Conservation (phyloP, 805 yeast genomes). For the Candida broadrunensis region DNA sequence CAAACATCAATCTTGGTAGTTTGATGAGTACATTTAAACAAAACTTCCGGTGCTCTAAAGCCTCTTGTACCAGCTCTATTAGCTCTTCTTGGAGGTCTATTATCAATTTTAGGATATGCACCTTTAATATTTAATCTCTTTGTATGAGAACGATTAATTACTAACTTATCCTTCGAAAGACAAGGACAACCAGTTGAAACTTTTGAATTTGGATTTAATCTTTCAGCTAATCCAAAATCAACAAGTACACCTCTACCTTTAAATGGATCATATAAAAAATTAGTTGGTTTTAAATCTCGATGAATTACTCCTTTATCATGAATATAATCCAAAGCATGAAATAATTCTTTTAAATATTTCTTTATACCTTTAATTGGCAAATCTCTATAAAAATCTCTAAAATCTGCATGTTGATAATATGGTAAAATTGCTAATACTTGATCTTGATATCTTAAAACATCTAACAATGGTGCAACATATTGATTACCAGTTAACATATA, state of each 20-base stretch:
- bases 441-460: constrained; percentile 82
- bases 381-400: constrained; percentile 80
- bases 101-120: constrained; percentile 82
- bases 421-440: constrained; percentile 93
- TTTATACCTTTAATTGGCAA: constrained; percentile 77
- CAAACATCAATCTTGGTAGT: constrained; percentile 81
- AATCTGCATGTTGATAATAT: constrained; percentile 86
- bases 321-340: constrained; percentile 71
- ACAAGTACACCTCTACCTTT: constrained; percentile 76
- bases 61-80: constrained; percentile 97
- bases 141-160: constrained; percentile 10
- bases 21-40: constrained; percentile 83
- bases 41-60: constrained; percentile 90
- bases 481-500: constrained; percentile 65
- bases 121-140: constrained; percentile 34
- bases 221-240: constrained; percentile 90
- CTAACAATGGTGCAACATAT: constrained; percentile 84
- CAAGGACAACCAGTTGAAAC: constrained; percentile 54
- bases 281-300: constrained; percentile 51
- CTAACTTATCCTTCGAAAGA: constrained; percentile 18
- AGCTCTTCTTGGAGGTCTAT: constrained; percentile 85
- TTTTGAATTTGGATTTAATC: background rate
- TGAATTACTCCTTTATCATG: constrained; percentile 40
- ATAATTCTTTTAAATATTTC: constrained; percentile 73
- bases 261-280: constrained; percentile 66